These are phyloP conservation scores for Candida oleophila DNA, from an alignment of 805 yeast species.

Conservation along the genomic window DNA sequence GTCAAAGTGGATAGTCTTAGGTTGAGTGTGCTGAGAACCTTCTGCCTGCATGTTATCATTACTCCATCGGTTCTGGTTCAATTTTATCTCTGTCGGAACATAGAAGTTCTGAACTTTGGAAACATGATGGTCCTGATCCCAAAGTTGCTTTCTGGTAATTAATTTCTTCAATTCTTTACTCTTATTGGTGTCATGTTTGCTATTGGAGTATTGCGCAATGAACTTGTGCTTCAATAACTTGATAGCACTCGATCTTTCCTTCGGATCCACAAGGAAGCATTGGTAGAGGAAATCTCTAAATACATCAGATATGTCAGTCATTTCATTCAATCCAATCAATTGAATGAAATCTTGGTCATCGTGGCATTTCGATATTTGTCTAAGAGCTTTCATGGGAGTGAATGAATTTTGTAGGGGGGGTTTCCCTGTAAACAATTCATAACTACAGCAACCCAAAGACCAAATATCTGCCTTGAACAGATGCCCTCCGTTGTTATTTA, in stretches of 20 bases:
- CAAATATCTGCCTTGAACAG: conserved; percentile 67
- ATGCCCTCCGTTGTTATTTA: conserved; percentile 58
- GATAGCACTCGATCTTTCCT: conserved; percentile 29
- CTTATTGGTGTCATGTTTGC: conserved; percentile 9
- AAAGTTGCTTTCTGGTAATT: conserved; percentile 33
- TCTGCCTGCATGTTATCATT: conserved; percentile 8
- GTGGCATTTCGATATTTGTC: conserved; percentile 33
- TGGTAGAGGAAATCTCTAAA: conserved; percentile 32
- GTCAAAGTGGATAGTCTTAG: conserved; percentile 31
- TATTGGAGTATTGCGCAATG: conserved; percentile 17
- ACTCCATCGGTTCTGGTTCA: conserved; percentile 33
- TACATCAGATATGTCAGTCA: conserved; percentile 17
- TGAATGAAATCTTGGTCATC: conserved; percentile 28
- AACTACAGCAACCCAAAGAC: conserved; percentile 78
- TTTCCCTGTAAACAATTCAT: conserved; percentile 67
- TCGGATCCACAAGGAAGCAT: conserved; percentile 36
- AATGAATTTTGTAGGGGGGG: conserved; percentile 57
- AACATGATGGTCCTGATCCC: conserved; percentile 41
- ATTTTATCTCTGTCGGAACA: conserved; percentile 35
- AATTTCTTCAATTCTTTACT: conserved; percentile 24
- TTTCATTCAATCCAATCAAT: conserved; percentile 23
- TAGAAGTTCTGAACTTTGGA: conserved; percentile 29
- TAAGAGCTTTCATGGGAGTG: conserved; percentile 45
- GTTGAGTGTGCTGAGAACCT: background rate
- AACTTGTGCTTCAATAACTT: conserved; percentile 34